Percentiles rank a stretch among this genome's conserved stretches.
Evolutionary conservation across 305 asterid species (phyloP).

Genomic region (Solanum hybrid): DNA sequence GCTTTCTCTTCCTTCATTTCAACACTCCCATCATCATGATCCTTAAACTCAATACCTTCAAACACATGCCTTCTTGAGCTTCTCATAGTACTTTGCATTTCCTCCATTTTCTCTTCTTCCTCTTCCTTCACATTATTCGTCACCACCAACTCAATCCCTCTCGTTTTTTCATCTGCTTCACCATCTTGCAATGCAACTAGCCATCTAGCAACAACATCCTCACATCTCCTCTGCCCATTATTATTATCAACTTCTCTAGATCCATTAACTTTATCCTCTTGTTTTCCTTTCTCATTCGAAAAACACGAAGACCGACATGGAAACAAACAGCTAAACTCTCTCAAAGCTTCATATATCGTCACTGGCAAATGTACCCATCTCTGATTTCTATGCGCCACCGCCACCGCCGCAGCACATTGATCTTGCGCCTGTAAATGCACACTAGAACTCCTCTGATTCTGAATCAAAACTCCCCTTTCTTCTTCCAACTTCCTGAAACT

Average conservation of each 20-base stretch:
- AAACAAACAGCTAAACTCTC: constrained; percentile 71
- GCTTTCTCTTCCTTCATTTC: constrained; percentile 17
- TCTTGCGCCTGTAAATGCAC: constrained; percentile 36
- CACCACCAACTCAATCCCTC: constrained; percentile 76
- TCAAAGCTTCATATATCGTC: constrained; percentile 76
- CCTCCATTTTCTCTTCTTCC: not conserved
- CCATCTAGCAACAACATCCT: constrained; percentile 75
- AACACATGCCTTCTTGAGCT: constrained; percentile 61
- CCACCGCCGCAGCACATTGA: constrained; percentile 32
- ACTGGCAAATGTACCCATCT: constrained; percentile 88
- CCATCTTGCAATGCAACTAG: constrained; percentile 66
- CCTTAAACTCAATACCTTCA: constrained; percentile 72
- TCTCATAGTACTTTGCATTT: constrained; percentile 21
- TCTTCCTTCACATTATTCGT: constrained; percentile 28
- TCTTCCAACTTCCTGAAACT: constrained; percentile 50
- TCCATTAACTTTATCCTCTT: constrained; percentile 26
- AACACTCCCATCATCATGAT: constrained; percentile 16
- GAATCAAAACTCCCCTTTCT: constrained; percentile 15
- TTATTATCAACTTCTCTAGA: not conserved
- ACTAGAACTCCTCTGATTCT: constrained; percentile 22
- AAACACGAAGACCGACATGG: constrained; percentile 67
- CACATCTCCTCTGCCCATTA: constrained; percentile 27
- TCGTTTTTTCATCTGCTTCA: constrained; percentile 37
- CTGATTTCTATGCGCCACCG: constrained; percentile 51
- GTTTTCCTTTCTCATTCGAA: constrained; percentile 30